Conservation (phyloP, 192 early-diverging fungal genomes). For the Dissophora ornata region DNA sequence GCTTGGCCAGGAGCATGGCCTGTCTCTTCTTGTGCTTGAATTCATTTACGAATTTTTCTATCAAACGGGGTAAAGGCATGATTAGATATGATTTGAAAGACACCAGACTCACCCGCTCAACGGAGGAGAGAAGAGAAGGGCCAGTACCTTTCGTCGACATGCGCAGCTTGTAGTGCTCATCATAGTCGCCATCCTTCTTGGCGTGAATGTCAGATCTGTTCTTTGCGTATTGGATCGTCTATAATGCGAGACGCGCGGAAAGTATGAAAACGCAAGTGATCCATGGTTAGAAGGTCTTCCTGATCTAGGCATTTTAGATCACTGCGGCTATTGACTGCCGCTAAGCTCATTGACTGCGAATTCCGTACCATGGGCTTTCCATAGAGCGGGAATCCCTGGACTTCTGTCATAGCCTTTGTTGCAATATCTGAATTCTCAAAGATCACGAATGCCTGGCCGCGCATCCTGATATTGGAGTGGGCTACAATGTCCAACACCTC, state of each 20-base stretch:
- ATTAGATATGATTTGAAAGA: too few species aligned
- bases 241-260: neutral
- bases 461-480: slow-evolving; percentile 82
- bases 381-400: slow-evolving; percentile 87
- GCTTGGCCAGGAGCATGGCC: slow-evolving; percentile 32
- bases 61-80: neutral
- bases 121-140: neutral
- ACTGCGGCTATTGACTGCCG: too few species aligned
- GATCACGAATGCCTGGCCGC: slow-evolving; percentile 95
- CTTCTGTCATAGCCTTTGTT: slow-evolving; percentile 79
- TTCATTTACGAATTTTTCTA: slow-evolving; percentile 48
- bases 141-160: slow-evolving; percentile 70
- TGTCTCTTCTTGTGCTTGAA: slow-evolving; percentile 42
- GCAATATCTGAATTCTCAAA: slow-evolving; percentile 82
- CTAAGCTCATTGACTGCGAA: too few species aligned
- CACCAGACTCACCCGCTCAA: too few species aligned
- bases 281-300: too few species aligned
- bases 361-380: slow-evolving; percentile 85
- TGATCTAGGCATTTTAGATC: too few species aligned
- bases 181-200: slow-evolving; percentile 72
- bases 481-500: slow-evolving; percentile 84
- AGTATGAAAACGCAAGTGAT: slow-evolving; percentile 5
- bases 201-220: slow-evolving; percentile 72
- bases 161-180: slow-evolving; percentile 71
- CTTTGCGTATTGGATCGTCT: slow-evolving; percentile 68